Conservation (phyloP, 2,329 filamentous ascomycete species). For the Orbilia oligospora region DNA sequence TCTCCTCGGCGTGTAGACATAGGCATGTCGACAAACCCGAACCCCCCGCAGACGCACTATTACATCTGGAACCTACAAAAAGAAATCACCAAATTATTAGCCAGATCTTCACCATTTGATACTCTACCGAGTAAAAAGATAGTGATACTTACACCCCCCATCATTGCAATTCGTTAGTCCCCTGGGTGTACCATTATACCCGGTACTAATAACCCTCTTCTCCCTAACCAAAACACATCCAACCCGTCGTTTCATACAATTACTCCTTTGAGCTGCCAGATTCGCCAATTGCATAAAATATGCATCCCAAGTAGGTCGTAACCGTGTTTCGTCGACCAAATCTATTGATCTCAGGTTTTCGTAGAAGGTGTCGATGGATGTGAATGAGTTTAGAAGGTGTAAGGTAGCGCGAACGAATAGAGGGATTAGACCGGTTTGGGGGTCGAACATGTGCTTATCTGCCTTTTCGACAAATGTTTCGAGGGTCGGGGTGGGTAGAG, state of each 20-base stretch:
- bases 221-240: slow-evolving; percentile 92
- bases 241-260: slow-evolving; percentile 98
- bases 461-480: slow-evolving; percentile 73
- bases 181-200: slow-evolving; percentile 97
- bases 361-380: slow-evolving; percentile 79
- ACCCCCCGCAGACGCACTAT: slow-evolving; percentile 79
- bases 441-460: slow-evolving; percentile 82
- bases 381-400: slow-evolving; percentile 86
- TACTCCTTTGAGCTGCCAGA: slow-evolving; percentile 88
- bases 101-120: slow-evolving; percentile 5
- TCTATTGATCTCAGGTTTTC: slow-evolving; percentile 80
- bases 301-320: slow-evolving; percentile 92
- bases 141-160: slow-evolving; percentile 79
- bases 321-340: slow-evolving; percentile 81
- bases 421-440: slow-evolving; percentile 76
- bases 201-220: slow-evolving; percentile 90
- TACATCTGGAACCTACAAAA: slow-evolving; percentile 77
- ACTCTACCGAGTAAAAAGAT: not conserved
- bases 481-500: slow-evolving; percentile 66
- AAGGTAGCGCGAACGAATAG: slow-evolving; percentile 86
- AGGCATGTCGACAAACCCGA: slow-evolving; percentile 86
- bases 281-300: slow-evolving; percentile 99
- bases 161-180: slow-evolving; percentile 91
- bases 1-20: slow-evolving; percentile 98
- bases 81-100: not conserved